Conservation (phyloP, 345 rosid species). For the Camelina hispida region DNA sequence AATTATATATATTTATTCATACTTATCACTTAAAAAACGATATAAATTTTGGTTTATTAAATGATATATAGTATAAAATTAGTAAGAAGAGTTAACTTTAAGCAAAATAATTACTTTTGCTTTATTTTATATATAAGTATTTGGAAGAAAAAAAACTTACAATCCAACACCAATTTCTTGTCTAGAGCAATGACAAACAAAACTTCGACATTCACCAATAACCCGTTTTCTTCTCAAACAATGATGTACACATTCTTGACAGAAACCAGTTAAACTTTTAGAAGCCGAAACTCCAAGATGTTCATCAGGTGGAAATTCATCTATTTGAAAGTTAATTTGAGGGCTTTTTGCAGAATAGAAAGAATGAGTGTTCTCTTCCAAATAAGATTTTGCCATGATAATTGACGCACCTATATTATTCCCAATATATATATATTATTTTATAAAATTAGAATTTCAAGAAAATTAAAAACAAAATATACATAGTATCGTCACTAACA, state of each 20-base stretch:
- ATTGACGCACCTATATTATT: no score
- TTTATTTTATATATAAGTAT: no score
- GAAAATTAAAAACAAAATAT: no score
- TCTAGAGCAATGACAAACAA: neutral
- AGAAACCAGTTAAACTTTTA: neutral
- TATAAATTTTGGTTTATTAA: no score
- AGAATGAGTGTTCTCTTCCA: neutral
- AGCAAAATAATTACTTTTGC: no score
- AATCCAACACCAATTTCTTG: neutral
- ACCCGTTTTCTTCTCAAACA: neutral
- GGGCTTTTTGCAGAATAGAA: neutral
- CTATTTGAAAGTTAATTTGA: neutral
- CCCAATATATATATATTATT: no score
- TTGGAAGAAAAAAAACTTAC: neutral
- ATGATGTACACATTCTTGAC: neutral
- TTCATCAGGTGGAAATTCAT: neutral
- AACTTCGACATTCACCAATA: neutral
- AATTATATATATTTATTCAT: no score
- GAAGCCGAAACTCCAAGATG: neutral
- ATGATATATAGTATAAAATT: no score
- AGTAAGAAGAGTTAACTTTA: no score
- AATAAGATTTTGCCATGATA: neutral
- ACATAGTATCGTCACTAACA: no score
- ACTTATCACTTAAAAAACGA: no score
- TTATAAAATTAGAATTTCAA: no score